These are phyloP conservation scores for Trebouxia sp. DNA, from an alignment of 139 green algal species.

Conservation along the genomic window DNA sequence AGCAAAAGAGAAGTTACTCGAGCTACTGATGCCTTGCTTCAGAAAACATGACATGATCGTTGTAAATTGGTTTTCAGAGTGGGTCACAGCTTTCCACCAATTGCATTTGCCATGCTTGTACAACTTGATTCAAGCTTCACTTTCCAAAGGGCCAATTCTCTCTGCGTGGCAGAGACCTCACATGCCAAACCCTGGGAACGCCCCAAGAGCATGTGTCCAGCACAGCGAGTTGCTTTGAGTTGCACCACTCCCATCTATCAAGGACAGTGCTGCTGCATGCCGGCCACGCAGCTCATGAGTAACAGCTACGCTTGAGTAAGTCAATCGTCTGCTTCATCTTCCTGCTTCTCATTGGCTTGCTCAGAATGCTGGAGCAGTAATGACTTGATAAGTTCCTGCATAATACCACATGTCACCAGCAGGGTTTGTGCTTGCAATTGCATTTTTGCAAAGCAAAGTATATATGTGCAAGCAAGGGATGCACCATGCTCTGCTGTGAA, in stretches of 20 bases:
- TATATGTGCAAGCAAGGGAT: too few relatives aligned
- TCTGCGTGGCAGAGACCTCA: too few relatives aligned
- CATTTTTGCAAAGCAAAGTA: not conserved
- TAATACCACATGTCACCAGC: too few relatives aligned
- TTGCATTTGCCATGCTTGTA: not conserved
- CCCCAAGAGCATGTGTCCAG: too few relatives aligned
- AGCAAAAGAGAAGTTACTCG: not conserved
- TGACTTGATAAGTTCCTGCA: constrained; percentile 17
- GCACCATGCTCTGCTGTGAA: too few relatives aligned
- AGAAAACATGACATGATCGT: not conserved
- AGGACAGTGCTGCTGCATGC: not conserved
- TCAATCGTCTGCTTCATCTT: not conserved
- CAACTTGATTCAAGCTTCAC: not conserved
- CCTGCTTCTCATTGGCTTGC: not conserved
- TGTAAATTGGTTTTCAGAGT: not conserved
- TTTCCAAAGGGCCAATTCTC: too few relatives aligned
- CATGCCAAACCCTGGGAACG: too few relatives aligned
- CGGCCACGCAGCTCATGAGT: not conserved
- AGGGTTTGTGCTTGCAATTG: too few relatives aligned
- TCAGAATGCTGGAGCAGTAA: constrained; percentile 11
- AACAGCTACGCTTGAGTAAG: not conserved
- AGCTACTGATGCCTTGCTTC: not conserved
- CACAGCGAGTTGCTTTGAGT: too few relatives aligned
- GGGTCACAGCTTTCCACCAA: not conserved
- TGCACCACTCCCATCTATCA: too few relatives aligned